These are phyloP conservation scores for Citrus reticulata DNA, from an alignment of 345 rosid genomes.

Conservation along the genomic window DNA sequence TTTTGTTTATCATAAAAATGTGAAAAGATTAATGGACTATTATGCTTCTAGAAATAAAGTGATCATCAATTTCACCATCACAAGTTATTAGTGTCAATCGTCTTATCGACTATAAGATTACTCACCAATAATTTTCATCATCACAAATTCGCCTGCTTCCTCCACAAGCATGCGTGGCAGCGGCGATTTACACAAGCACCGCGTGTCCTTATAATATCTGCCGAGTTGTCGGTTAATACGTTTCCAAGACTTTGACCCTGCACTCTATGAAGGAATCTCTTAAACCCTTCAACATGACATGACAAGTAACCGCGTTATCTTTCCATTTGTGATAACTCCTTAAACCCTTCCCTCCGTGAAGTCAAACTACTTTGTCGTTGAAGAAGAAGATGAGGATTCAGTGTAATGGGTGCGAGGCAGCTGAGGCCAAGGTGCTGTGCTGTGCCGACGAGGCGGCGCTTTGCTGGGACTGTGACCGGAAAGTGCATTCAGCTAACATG, in stretches of 20 bases:
- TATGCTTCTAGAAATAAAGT: too few relatives aligned
- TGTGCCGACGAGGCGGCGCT: constrained; percentile 42
- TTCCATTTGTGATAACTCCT: not conserved
- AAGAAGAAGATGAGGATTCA: constrained; percentile 28
- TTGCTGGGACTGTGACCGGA: constrained; percentile 37
- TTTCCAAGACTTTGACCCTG: not conserved
- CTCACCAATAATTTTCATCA: not conserved
- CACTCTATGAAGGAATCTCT: not conserved
- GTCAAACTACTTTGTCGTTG: not conserved
- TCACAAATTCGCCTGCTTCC: not conserved
- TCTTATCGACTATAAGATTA: too few relatives aligned
- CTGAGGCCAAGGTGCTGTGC: constrained; percentile 40
- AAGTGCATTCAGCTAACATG: constrained; percentile 36
- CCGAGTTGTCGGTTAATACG: not conserved
- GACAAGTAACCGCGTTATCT: not conserved
- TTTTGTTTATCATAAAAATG: too few relatives aligned
- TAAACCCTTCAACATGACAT: not conserved
- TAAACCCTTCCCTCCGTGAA: not conserved
- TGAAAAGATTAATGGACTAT: too few relatives aligned
- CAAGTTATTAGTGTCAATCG: too few relatives aligned
- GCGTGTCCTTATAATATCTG: not conserved
- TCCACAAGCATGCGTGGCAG: not conserved
- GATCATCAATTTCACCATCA: too few relatives aligned
- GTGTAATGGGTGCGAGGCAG: constrained; percentile 36
- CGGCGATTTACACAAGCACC: not conserved